Base-by-base conservation (phyloP, 352 stramenopile species). In the Globisporangium heterothallicum region DNA sequence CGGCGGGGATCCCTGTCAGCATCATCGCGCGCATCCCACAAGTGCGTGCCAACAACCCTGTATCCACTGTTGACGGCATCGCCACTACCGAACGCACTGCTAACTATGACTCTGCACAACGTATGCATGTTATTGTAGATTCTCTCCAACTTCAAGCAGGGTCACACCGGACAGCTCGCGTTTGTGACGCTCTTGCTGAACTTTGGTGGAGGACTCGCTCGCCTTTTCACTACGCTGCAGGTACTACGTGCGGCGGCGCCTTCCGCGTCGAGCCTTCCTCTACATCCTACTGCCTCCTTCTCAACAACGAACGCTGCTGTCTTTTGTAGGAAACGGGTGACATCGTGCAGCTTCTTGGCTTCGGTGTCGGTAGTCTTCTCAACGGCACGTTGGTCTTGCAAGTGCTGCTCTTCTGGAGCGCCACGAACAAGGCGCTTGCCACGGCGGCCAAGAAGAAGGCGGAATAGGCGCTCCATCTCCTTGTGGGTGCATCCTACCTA, bases 151-250 rank as follows among this genome's bases (percentile, higher is more conserved):
- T 93, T 92, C 56, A 88, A 92, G 54, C 83, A 95, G 54, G 81
- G 82, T 10, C 85, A 95, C 65, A 95, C 85, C 35, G 85, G 85
- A n/a, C 85, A 95, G 58, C 68, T 95, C 26, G 84, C 85, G 38
- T 73, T 95, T 18, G 73, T 95, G 43, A 95, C 85, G 42, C 64
- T 92, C 35, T 60, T 92, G 59, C 72, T 92, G 32, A 95, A 92
- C 62, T 74, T 94, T 56, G 81, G 63, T 13, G 85, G 85, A 18
- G 90, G 81, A 0, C 56, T 91, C 42, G 85, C 85, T 30, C 79
- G 85, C 1, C 68, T 95, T 48, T 95, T 95, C 62, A 95, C 85
- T 19, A 94, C 84, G 14, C 61, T 95, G 50, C 81, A 94, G 66
- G 74, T 79, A 57, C 25, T 18, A 30, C 4, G 29, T 6, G 1